Conservation (phyloP, 352 stramenopile species). For the Phytopythium montanum region DNA sequence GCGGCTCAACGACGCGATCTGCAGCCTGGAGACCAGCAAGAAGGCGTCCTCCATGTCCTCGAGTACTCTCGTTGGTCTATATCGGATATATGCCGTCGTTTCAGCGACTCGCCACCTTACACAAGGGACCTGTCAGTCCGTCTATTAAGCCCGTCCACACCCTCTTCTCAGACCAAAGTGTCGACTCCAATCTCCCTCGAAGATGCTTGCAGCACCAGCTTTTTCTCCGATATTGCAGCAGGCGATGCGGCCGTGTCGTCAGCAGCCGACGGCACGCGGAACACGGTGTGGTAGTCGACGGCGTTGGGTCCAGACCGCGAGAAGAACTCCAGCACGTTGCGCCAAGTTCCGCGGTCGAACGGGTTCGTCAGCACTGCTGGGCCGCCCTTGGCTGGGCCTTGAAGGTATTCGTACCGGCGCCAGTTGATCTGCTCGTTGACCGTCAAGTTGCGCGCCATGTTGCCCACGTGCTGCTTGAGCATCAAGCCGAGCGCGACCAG, state of each 20-base stretch:
- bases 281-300: slow-evolving; percentile 40
- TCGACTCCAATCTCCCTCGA: background rate
- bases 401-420: slow-evolving; percentile 71
- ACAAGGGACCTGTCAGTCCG: background rate
- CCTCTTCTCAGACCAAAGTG: background rate
- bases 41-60: slow-evolving; percentile 28
- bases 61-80: background rate
- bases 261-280: slow-evolving; percentile 17
- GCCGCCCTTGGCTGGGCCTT: slow-evolving; percentile 2
- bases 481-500: slow-evolving; percentile 53
- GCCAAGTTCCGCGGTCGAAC: slow-evolving; percentile 37
- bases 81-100: background rate
- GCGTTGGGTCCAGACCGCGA: slow-evolving; percentile 24
- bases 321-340: slow-evolving; percentile 52
- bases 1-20: slow-evolving; percentile 27
- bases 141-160: background rate
- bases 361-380: slow-evolving; percentile 25
- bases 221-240: background rate
- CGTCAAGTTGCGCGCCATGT: slow-evolving; percentile 67
- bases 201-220: slow-evolving; percentile 4
- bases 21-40: slow-evolving; percentile 45
- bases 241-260: background rate
- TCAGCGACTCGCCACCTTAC: background rate
- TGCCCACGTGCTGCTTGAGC: slow-evolving; percentile 59
- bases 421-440: slow-evolving; percentile 87